Conservation (phyloP, 345 rosid species). For the Lumnitzera racemosa region DNA sequence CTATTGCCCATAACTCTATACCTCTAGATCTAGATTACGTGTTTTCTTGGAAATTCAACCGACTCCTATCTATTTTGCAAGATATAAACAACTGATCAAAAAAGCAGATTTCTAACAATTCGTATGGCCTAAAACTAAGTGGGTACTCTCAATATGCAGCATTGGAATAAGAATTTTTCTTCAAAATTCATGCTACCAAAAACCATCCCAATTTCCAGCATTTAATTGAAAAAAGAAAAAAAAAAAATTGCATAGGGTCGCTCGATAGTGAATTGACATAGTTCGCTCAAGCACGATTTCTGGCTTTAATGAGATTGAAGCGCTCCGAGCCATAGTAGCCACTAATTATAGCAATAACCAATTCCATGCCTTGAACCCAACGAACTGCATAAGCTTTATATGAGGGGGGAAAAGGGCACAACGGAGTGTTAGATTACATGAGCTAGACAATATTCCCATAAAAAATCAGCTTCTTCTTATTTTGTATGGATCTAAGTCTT, state of each 20-base stretch:
- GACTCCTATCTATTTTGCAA: too few species aligned
- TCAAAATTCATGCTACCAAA: too few species aligned
- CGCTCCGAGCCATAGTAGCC: slow-evolving; percentile 81
- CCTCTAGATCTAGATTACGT: too few species aligned
- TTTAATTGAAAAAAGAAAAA: neutral
- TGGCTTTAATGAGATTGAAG: slow-evolving; percentile 76
- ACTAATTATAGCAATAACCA: slow-evolving; percentile 83
- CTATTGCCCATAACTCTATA: too few species aligned
- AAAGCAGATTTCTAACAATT: neutral
- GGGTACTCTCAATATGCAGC: too few species aligned
- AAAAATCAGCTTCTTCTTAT: neutral
- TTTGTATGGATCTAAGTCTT: neutral
- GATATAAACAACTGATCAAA: too few species aligned
- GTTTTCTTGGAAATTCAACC: too few species aligned
- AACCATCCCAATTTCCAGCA: too few species aligned
- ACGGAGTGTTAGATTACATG: neutral
- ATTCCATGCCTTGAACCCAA: slow-evolving; percentile 53
- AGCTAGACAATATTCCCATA: too few species aligned
- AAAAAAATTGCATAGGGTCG: slow-evolving; percentile 79
- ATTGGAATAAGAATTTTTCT: too few species aligned
- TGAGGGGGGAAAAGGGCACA: too few species aligned
- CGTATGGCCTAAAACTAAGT: neutral
- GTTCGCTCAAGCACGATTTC: slow-evolving; percentile 59
- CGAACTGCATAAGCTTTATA: slow-evolving; percentile 6
- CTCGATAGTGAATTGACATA: slow-evolving; percentile 66